Base-by-base conservation (phyloP, 2,329 filamentous ascomycete genomes). In the Talaromyces piceae region DNA sequence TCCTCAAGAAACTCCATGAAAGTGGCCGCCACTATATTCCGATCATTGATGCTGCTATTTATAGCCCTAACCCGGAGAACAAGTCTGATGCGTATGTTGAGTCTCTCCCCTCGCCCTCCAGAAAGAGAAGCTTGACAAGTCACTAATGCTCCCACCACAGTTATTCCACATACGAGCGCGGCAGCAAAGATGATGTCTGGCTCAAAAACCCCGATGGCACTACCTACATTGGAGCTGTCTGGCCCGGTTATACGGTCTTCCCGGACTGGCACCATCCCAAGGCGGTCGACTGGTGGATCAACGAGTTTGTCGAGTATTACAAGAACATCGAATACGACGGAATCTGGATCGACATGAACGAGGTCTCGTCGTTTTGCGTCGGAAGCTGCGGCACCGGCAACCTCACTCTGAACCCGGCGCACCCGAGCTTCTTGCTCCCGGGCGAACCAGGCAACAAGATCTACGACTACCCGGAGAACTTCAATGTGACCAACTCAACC, bases 351-450 rank as follows among this genome's bases (percentile, higher is more conserved):
- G 81, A 83, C 53, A 83, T 83, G 79, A 76, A 66, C 43, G 81
- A 83, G 58, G 79, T 78, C 2, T 77, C 77, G 6, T 82, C 78
- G 0, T 83, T 84, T 70, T 90, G 86, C 57, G 75, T 84, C 7
- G 86, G 87, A 3, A 85, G 80, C 57, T 90, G 87, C 59, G 87
- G 87, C 20, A 81, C 77, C 22, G 73, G 73, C 1, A 83, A 85
- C 47, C 64, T 87, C 37, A 78, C 77, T 2, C 63, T 84, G 41
- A 88, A 89, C 61, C 85, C 85, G 0, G 81, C 80, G 0, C 84
- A 87, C 60, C 83, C 83, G 5, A 73, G 79, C 0, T 88, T 87
- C 61, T 56, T 61, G 5, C 75, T 88, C 1, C 83, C 83, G 0
- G 85, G 84, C 0, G 82, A 87, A 56, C 75, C 76, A 1, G 81